These are phyloP conservation scores for Debaryomyces sp. DNA, from an alignment of 1,139 yeast species.

Conservation along the genomic window DNA sequence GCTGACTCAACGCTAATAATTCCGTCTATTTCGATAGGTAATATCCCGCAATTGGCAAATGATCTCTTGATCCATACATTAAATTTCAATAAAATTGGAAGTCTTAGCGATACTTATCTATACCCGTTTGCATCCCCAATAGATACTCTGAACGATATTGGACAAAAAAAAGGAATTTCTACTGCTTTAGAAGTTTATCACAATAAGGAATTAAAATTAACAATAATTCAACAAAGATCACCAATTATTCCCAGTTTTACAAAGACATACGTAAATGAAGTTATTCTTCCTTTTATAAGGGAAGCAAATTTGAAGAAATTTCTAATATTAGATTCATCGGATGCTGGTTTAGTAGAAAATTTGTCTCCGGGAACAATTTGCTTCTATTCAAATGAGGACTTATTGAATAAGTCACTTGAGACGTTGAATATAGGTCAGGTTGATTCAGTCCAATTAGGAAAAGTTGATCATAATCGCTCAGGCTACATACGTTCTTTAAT, in stretches of 20 bases:
- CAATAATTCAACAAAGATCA: slow-evolving; percentile 78
- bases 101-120: slow-evolving; percentile 59
- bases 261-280: slow-evolving; percentile 52
- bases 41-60: slow-evolving; percentile 80
- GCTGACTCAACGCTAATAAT: slow-evolving; percentile 47
- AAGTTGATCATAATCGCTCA: slow-evolving; percentile 15
- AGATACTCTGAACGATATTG: slow-evolving; percentile 37
- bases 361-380: slow-evolving; percentile 29
- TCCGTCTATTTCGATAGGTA: slow-evolving; percentile 86
- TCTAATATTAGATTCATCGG: slow-evolving; percentile 70
- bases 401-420: slow-evolving; percentile 34
- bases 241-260: slow-evolving; percentile 75
- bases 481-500: slow-evolving; percentile 13
- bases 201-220: slow-evolving; percentile 39
- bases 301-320: slow-evolving; percentile 46
- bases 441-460: slow-evolving; percentile 10
- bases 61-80: slow-evolving; percentile 74
- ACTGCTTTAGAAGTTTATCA: slow-evolving; percentile 66
- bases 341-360: slow-evolving; percentile 54
- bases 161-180: slow-evolving; percentile 41
- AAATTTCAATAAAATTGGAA: slow-evolving; percentile 51
- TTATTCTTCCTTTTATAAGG: slow-evolving; percentile 53
- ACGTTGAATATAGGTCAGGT: slow-evolving; percentile 26
- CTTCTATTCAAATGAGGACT: slow-evolving; percentile 35
- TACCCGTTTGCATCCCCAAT: slow-evolving; percentile 87